phyloP scores from a whole-genome alignment of 495 filamentous ascomycete species.

The Talaromyces proteolyticus region DNA sequence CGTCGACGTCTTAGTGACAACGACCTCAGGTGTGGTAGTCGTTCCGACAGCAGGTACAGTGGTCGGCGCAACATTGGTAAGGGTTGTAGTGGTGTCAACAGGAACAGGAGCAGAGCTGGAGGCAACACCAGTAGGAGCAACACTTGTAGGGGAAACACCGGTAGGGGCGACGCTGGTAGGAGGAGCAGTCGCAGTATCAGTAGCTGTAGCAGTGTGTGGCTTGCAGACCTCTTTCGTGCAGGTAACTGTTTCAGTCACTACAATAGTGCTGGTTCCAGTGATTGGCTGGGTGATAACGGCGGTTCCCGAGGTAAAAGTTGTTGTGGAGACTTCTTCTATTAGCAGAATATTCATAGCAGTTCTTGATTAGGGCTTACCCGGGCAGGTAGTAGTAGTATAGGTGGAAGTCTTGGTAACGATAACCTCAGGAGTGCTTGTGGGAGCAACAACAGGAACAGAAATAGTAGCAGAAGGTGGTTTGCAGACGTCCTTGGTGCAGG shows the following conservation, averaged over 20 bases:
- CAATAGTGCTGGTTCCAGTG: constrained; percentile 3
- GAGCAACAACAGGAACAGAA: background rate
- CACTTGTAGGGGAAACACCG: background rate
- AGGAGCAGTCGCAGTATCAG: background rate
- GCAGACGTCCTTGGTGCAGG: constrained; percentile 7
- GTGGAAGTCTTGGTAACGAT: constrained; percentile 7
- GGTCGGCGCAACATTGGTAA: no score
- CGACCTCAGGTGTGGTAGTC: background rate
- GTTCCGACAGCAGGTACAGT: background rate
- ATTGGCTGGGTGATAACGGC: background rate
- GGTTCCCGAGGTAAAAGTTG: constrained; percentile 3
- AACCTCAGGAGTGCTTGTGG: background rate
- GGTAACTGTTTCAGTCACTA: constrained; percentile 3
- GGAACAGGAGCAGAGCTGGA: background rate
- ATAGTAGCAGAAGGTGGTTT: constrained; percentile 1
- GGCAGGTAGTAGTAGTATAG: constrained; percentile 11
- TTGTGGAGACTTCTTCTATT: background rate
- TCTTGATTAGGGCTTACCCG: background rate
- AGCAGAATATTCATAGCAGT: background rate
- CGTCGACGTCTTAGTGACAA: constrained; percentile 4
- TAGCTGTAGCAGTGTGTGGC: constrained; percentile 1
- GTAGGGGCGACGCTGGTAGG: background rate
- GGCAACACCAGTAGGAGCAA: background rate
- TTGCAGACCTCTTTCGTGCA: constrained; percentile 7
- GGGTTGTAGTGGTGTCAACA: no score